Conservation (phyloP, 2,329 filamentous ascomycete species). For the Fusarium buharicum region DNA sequence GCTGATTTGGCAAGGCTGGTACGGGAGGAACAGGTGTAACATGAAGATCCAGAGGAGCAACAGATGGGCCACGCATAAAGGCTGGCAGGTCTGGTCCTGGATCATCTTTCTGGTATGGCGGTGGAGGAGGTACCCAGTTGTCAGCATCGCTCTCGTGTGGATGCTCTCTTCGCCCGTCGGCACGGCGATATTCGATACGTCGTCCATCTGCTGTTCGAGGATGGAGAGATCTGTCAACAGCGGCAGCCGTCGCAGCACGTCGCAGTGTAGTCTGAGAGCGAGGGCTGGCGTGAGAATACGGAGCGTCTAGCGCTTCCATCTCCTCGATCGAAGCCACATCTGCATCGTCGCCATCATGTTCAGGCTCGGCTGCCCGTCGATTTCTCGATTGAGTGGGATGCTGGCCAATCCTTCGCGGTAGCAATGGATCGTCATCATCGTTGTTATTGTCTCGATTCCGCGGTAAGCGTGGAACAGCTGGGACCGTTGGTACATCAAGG, state of each 20-base stretch:
- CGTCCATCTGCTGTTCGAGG: slow-evolving; percentile 65
- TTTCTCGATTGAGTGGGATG: slow-evolving; percentile 25
- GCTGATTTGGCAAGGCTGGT: slow-evolving; percentile 16
- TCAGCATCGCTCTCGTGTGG: slow-evolving; percentile 89
- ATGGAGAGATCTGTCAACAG: slow-evolving; percentile 75
- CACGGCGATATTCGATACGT: slow-evolving; percentile 71
- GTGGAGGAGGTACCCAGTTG: slow-evolving; percentile 87
- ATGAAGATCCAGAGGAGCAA: slow-evolving; percentile 50
- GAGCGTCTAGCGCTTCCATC: slow-evolving; percentile 73
- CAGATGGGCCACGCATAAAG: slow-evolving; percentile 63
- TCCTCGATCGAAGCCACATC: slow-evolving; percentile 63
- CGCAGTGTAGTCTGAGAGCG: slow-evolving; percentile 76
- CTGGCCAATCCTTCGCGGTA: slow-evolving; percentile 60
- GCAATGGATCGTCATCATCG: slow-evolving; percentile 61
- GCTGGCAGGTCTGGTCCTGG: slow-evolving; percentile 63
- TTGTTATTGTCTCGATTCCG: slow-evolving; percentile 46
- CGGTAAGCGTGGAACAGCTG: slow-evolving; percentile 34
- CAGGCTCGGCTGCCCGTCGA: slow-evolving; percentile 30
- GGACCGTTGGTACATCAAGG: slow-evolving; percentile 48
- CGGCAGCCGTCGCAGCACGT: slow-evolving; percentile 79
- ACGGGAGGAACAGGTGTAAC: slow-evolving; percentile 38
- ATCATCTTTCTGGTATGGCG: slow-evolving; percentile 77
- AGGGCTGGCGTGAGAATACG: slow-evolving; percentile 78
- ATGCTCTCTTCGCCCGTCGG: slow-evolving; percentile 75
- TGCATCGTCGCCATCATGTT: slow-evolving; percentile 52